Base-by-base conservation (phyloP, 441 rosid species). In the Populus hybrid region DNA sequence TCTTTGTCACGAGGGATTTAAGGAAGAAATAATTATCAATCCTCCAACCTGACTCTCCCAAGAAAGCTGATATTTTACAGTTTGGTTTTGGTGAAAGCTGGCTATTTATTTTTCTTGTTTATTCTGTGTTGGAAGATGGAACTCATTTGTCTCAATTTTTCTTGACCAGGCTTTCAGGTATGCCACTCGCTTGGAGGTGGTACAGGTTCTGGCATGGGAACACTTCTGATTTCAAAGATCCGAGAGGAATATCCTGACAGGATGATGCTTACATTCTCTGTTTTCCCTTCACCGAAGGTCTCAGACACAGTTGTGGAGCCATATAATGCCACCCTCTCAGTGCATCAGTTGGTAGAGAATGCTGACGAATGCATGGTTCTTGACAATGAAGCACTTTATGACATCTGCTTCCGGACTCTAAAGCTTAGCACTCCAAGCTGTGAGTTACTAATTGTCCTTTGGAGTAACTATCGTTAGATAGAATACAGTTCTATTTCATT, bases 241-340 rank as follows among this genome's bases (percentile, higher is more conserved):
- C 85, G 94, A 79, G 94, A 90, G 85, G 94, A 90, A 79, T 90
- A 90, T 72, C 94, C 94, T 14, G 96, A 93, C 88, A 69, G 95
- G 74, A 94, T 94, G 98, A 92, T 94, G 98, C 88, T 94, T 59
- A 92, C 98, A 9, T 92, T 94, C 95, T 94, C 98, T 36, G 98
- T 94, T 80, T 92, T 94, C 80, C 98, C 98, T 63, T 93, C 98
- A 29, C 98, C 98, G 10, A 94, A 94, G 82, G 98, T 94, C 85
- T 94, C 98, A n/a, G 98, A 92, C 89, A 94, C 97, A 0, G 98
- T 94, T n/a, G 98, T 94, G 66, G 98, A 94, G 82, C 98, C 98
- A 2, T 94, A 94, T 81, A 94, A 94, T 74, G 98, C 98, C 7
- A 94, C 98, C 73, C 97, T 94, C 79, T 94, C 98, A 1, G 97